Base-by-base conservation (phyloP, 192 early-diverging fungal genomes). In the Umbelopsis sp. region DNA sequence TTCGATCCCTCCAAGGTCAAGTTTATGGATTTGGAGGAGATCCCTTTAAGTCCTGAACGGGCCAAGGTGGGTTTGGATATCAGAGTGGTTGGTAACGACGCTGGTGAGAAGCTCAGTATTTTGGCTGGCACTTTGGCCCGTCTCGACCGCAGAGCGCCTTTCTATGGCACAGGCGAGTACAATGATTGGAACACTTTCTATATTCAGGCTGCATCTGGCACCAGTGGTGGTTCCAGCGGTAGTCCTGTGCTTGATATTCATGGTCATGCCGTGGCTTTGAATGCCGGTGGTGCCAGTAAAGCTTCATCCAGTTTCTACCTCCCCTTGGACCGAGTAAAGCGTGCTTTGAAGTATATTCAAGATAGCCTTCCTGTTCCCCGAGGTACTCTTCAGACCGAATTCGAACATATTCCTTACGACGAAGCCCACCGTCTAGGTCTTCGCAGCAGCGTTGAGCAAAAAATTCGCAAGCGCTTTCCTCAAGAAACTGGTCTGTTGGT, bases 171-270 rank as follows among this genome's bases (percentile, higher is more conserved):
- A 15, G 80, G 86, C 30, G 86, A 87, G 41, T 91, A 91, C 82
- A 90, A 89, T 64, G 92, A 94, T 45, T 86, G 91, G 68, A 93
- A 93, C 69, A 93, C 91, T 10, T 92, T 92, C 72, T 92, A 91
- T 75, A 73, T 90, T 18, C 87, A 90, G 68, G 87, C 90, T 0
- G 85, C 88, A 0, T 85, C 91, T 18, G 81, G 83, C 11, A 86
- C 86, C n/a, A 89, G 85, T 64, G 91, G 90, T 53, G 91, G 91
- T 11, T 87, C 87, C 45, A 88, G 87, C 2, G 91, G 91, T 37
- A 86, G 83, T 53, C 90, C 91, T 1, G 89, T 92, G 22, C 15
- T 94, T 22, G 89, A 93, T 53, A 82, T 93, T 8, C 74, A 88
- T 15, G 92, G 92, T 4, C 70, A 85, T 64, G 92, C 92, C 1